Conservation (phyloP, 108 stramenopile genomes). For the Nitzschia palea region DNA sequence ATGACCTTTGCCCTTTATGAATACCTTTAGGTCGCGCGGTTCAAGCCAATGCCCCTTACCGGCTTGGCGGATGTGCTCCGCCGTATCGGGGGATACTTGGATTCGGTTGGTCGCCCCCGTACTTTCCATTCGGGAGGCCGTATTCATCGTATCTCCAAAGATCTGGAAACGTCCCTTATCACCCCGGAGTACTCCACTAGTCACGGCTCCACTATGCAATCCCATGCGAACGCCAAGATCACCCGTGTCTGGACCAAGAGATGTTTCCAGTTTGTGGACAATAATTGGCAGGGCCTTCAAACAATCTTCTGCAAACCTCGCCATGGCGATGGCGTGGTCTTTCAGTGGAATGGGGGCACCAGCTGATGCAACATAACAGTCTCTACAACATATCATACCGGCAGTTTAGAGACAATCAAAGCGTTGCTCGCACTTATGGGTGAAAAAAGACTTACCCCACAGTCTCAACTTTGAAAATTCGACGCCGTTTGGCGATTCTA, state of each 20-base stretch:
- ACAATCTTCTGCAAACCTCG: slow-evolving; percentile 46
- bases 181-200: not conserved
- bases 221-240: slow-evolving; percentile 24
- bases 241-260: slow-evolving; percentile 31
- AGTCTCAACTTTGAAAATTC: slow-evolving; percentile 48
- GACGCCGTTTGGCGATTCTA: slow-evolving; percentile 30
- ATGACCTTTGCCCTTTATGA: not conserved
- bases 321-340: too few species aligned
- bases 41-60: slow-evolving; percentile 27
- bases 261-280: slow-evolving; percentile 10
- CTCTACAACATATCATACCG: slow-evolving; percentile 42
- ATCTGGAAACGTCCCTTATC: slow-evolving; percentile 10
- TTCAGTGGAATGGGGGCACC: slow-evolving; percentile 19
- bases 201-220: not conserved
- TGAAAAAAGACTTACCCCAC: not conserved
- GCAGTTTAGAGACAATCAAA: not conserved
- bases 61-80: slow-evolving; percentile 1
- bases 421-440: not conserved
- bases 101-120: slow-evolving; percentile 18
- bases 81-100: slow-evolving; percentile 27
- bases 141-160: slow-evolving; percentile 41
- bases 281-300: slow-evolving; percentile 27
- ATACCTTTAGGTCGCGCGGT: not conserved
- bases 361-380: slow-evolving; percentile 58
- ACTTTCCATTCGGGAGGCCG: slow-evolving; percentile 27